Percentiles rank a stretch among this genome's conserved stretches.
Conservation (phyloP, 2,329 filamentous ascomycete species). For the Clarireedia monteithiana region DNA sequence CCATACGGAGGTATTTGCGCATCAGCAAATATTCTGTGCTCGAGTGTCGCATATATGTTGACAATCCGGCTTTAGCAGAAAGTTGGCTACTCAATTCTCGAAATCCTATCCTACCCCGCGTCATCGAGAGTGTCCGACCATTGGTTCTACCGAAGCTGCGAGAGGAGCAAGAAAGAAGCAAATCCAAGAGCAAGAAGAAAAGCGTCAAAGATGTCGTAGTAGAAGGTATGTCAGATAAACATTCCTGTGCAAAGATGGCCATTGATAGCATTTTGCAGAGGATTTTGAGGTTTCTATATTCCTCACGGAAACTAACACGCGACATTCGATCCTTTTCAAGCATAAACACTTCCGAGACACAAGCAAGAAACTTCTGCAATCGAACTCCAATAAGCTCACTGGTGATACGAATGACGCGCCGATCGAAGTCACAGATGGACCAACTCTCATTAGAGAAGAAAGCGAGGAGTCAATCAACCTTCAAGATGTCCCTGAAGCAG, state of each 20-base stretch:
- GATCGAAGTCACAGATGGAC: constrained; percentile 28
- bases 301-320: constrained; percentile 74
- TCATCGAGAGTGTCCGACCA: constrained; percentile 79
- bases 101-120: constrained; percentile 67
- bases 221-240: constrained; percentile 48
- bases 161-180: constrained; percentile 70
- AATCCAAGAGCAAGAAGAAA: constrained; percentile 43
- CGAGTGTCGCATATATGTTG: constrained; percentile 94
- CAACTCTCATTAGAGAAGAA: constrained; percentile 20
- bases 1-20: constrained; percentile 79
- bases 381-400: constrained; percentile 56
- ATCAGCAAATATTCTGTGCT: constrained; percentile 91
- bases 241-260: background rate
- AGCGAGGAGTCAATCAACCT: constrained; percentile 20
- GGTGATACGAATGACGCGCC: constrained; percentile 45
- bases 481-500: constrained; percentile 21
- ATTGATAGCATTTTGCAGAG: constrained; percentile 44
- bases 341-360: constrained; percentile 67
- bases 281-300: constrained; percentile 96
- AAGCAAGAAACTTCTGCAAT: constrained; percentile 36
- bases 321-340: constrained; percentile 81
- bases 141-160: constrained; percentile 83
- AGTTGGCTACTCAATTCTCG: constrained; percentile 77
- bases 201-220: constrained; percentile 83
- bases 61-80: constrained; percentile 75